phyloP scores from a whole-genome alignment of 441 rosid genomes.

The Dalechampia spathulata region DNA sequence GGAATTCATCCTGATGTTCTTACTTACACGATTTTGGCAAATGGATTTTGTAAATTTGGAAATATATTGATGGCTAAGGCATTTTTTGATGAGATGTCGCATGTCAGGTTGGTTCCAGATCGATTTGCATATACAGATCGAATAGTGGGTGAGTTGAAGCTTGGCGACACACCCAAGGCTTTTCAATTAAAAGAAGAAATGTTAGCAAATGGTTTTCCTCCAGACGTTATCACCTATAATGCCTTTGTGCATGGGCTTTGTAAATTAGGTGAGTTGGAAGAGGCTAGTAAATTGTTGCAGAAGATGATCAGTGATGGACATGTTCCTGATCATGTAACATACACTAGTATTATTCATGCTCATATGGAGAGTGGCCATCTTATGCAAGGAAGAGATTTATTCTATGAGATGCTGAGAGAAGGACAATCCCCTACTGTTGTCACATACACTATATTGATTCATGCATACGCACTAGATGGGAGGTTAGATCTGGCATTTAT shows the following conservation, averaged over 20 bases:
- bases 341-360: conserved; percentile 55
- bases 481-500: conserved; percentile 41
- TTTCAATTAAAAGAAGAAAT: conserved; percentile 58
- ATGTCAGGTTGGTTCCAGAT: conserved; percentile 47
- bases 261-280: conserved; percentile 36
- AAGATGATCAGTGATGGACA: conserved; percentile 40
- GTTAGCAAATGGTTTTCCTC: conserved; percentile 37
- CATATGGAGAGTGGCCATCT: conserved; percentile 38
- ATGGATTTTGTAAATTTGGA: conserved; percentile 50
- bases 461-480: conserved; percentile 50
- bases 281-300: conserved; percentile 36
- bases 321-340: conserved; percentile 58
- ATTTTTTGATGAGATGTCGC: conserved; percentile 54
- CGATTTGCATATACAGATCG: conserved; percentile 39
- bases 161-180: conserved; percentile 40
- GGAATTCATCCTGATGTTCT: conserved; percentile 46
- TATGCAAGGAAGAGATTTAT: conserved; percentile 43
- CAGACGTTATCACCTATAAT: conserved; percentile 50
- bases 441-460: conserved; percentile 65
- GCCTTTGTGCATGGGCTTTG: conserved; percentile 45
- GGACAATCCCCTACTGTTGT: conserved; percentile 50
- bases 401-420: conserved; percentile 43
- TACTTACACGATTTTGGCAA: conserved; percentile 61
- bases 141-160: conserved; percentile 43
- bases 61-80: conserved; percentile 37